A percentile compares a stretch with the other conserved stretches of the same genome.
Evolutionary conservation across 805 yeast species (phyloP).

Genomic region (Priceomyces medius): DNA sequence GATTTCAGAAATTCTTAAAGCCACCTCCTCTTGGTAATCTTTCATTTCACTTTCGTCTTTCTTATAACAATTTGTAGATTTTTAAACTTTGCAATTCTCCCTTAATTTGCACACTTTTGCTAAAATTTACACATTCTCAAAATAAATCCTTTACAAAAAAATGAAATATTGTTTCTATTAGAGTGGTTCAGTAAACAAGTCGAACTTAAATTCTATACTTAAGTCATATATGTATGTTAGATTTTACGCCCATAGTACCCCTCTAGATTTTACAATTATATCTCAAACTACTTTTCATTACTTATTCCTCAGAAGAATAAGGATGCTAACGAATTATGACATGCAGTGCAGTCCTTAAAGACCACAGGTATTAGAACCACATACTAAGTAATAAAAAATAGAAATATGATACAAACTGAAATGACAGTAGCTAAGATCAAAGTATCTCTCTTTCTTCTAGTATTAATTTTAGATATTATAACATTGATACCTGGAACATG

Average conservation of each 20-base stretch:
- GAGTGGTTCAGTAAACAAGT: too few species aligned
- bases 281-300: too few species aligned
- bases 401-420: constrained; percentile 65
- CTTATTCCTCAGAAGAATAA: too few species aligned
- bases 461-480: constrained; percentile 74
- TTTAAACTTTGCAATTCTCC: constrained; percentile 1
- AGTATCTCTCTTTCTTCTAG: constrained; percentile 86
- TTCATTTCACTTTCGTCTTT: not conserved
- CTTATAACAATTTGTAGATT: not conserved
- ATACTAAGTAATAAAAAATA: constrained; percentile 44
- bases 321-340: too few species aligned
- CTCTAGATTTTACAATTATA: too few species aligned
- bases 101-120: not conserved
- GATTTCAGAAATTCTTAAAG: constrained; percentile 47
- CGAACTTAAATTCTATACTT: too few species aligned
- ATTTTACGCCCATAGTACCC: too few species aligned
- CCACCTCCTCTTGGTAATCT: constrained; percentile 15
- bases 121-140: not conserved
- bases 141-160: not conserved
- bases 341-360: too few species aligned
- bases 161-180: too few species aligned
- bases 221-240: too few species aligned
- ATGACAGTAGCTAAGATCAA: constrained; percentile 76
- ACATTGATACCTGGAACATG: constrained; percentile 81
- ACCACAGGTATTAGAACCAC: too few species aligned